Evolutionary conservation across 495 filamentous ascomycete genomes (phyloP).

Genomic region (Xylaria bambusicola): DNA sequence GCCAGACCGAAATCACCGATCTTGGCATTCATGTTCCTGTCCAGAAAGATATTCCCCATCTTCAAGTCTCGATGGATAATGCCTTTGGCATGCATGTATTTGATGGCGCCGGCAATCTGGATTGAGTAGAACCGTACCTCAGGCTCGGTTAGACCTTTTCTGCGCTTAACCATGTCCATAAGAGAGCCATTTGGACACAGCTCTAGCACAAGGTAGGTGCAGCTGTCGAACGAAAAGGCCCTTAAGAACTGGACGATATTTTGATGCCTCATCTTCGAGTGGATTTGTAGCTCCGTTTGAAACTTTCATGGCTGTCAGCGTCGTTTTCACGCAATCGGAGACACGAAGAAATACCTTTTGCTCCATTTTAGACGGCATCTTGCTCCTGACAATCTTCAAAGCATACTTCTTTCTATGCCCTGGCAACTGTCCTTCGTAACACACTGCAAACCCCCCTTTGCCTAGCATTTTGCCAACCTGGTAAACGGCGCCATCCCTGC

Average conservation of each 20-base stretch:
- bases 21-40: conserved; percentile 95
- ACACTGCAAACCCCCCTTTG: conserved; percentile 94
- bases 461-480: conserved; percentile 81
- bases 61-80: conserved; percentile 97
- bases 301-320: conserved; percentile 64
- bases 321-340: background rate
- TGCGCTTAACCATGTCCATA: conserved; percentile 93
- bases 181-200: conserved; percentile 95
- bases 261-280: conserved; percentile 92
- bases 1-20: conserved; percentile 97
- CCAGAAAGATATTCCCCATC: conserved; percentile 96
- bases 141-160: conserved; percentile 82
- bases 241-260: conserved; percentile 94
- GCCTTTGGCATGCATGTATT: conserved; percentile 91
- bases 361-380: conserved; percentile 79
- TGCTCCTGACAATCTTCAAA: conserved; percentile 86
- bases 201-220: conserved; percentile 92
- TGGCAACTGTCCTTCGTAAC: conserved; percentile 71
- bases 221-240: conserved; percentile 84
- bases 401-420: conserved; percentile 62
- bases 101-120: conserved; percentile 92
- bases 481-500: conserved; percentile 73
- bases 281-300: conserved; percentile 95
- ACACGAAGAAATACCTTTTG: conserved; percentile 68
- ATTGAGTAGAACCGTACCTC: conserved; percentile 91